Evolutionary conservation across 2,329 filamentous ascomycete genomes (phyloP), one percentile per base, ranked within the genome.

Genomic region (Xylaria sp.): DNA sequence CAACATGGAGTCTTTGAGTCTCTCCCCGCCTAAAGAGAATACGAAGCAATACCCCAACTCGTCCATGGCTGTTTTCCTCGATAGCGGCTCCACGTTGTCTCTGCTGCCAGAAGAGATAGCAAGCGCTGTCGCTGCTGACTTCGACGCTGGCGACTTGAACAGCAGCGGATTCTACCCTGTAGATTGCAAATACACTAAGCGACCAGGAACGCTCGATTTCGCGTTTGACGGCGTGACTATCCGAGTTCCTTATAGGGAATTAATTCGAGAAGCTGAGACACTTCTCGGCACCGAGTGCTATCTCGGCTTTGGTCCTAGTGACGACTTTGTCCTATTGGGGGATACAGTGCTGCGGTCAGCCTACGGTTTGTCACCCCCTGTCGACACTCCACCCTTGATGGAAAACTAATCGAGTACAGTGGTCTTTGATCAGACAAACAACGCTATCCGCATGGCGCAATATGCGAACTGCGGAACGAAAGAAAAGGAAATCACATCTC

Each of bases 61-160:
- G 50, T 66, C 65, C 13, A 74, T 79, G 65, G 77, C 83, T 10
- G 86, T 88, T 9, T 84, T 91, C 56, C 79, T 91, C 49, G 88
- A 91, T 73, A 88, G 84, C 30, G 88, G 88, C 5, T 86, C 85
- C 23, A 89, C 85, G 11, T 77, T 90, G 67, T 87, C 83, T 54
- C 82, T 90, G 57, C 76, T 91, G 1, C 88, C 88, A 1, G 74
- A 81, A 58, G 70, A 71, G 18, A 73, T 90, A 37, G 81, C 81
- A 48, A 67, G 73, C n/a, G 63, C 68, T 48, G 79, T 86, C 37
- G 79, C 79, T 18, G 67, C 71, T 19, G 79, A 81, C 63, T 79
- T 85, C 57, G 80, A 79, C 9, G 76, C 76, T 2, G 59, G 69
- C 0, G 67, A 68, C 1, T 66, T 73, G 53, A 76, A 76, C 63